Percentiles rank a stretch among this genome's conserved stretches.
Evolutionary conservation across 768 basidiomycete species (phyloP).

Genomic region (Phlebiopsis flavidoalba): DNA sequence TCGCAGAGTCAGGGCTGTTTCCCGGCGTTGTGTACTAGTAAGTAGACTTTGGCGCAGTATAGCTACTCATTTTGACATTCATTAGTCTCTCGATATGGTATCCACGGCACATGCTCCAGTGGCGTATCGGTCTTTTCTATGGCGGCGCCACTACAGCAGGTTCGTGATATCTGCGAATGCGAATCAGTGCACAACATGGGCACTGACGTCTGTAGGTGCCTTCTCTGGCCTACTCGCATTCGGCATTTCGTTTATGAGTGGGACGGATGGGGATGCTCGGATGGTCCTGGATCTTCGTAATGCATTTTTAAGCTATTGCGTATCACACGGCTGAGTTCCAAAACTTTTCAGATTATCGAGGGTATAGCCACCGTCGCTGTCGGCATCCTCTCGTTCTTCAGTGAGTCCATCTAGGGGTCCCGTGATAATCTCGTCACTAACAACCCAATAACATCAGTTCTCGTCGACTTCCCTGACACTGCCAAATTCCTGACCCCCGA

Average conservation of each 20-base stretch:
- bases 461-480: slow-evolving; percentile 58
- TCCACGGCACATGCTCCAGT: slow-evolving; percentile 24
- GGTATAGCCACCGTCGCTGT: slow-evolving; percentile 57
- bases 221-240: slow-evolving; percentile 30
- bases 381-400: slow-evolving; percentile 46
- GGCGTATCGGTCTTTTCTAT: slow-evolving; percentile 23
- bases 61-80: background rate
- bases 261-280: slow-evolving; percentile 22
- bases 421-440: background rate
- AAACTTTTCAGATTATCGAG: slow-evolving; percentile 47
- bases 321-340: background rate
- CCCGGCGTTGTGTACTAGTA: slow-evolving; percentile 75
- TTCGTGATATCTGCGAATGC: background rate
- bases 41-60: background rate
- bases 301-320: background rate
- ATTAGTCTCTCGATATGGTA: slow-evolving; percentile 24
- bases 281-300: slow-evolving; percentile 32
- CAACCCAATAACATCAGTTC: slow-evolving; percentile 28
- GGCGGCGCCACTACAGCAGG: slow-evolving; percentile 23
- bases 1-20: slow-evolving; percentile 67
- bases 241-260: slow-evolving; percentile 31
- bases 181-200: background rate
- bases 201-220: slow-evolving; percentile 12
- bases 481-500: slow-evolving; percentile 58
- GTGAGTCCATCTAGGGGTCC: background rate